Evolutionary conservation across 2,329 filamentous ascomycete genomes (phyloP).

Genomic region (Atkinsonella hypoxylon): DNA sequence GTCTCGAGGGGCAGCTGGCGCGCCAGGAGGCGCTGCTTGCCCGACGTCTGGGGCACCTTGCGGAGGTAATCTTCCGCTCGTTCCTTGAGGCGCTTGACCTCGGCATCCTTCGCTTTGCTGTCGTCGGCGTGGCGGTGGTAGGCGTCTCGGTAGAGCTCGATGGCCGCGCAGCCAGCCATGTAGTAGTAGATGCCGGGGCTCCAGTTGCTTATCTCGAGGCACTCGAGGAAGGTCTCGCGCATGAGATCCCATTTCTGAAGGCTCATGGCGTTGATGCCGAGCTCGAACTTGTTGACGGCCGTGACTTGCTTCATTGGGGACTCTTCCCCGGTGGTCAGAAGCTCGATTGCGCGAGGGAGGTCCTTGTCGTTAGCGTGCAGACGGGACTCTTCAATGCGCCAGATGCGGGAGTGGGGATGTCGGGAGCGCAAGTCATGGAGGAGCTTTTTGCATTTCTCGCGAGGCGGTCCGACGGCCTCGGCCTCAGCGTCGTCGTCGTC

Average conservation of each 20-base stretch:
- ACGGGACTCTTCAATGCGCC: conserved; percentile 79
- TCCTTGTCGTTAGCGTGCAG: conserved; percentile 56
- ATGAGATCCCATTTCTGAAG: conserved; percentile 65
- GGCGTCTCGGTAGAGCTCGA: conserved; percentile 67
- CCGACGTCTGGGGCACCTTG: conserved; percentile 60
- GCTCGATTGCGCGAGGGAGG: conserved; percentile 53
- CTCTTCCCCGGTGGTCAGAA: conserved; percentile 46
- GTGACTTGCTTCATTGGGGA: conserved; percentile 81
- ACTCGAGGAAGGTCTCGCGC: conserved; percentile 61
- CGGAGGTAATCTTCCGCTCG: conserved; percentile 59
- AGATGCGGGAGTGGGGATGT: conserved; percentile 74
- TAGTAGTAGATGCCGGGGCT: conserved; percentile 83
- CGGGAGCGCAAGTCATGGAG: conserved; percentile 61
- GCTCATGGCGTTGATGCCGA: conserved; percentile 67
- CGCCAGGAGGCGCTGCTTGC: conserved; percentile 83
- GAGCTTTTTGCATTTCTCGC: conserved; percentile 51
- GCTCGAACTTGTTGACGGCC: conserved; percentile 76
- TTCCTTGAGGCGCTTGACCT: conserved; percentile 45
- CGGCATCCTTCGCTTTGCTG: conserved; percentile 18
- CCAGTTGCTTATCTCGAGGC: conserved; percentile 79
- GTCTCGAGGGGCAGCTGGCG: conserved; percentile 81
- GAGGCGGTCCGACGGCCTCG: conserved; percentile 60
- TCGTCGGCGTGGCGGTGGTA: conserved; percentile 27
- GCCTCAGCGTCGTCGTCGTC: no score
- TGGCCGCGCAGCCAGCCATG: conserved; percentile 64